A percentile compares a stretch with the other conserved stretches of the same genome.
These are phyloP conservation scores for Candida sanyaensis DNA, from an alignment of 1,139 yeast genomes.

Conservation along the genomic window DNA sequence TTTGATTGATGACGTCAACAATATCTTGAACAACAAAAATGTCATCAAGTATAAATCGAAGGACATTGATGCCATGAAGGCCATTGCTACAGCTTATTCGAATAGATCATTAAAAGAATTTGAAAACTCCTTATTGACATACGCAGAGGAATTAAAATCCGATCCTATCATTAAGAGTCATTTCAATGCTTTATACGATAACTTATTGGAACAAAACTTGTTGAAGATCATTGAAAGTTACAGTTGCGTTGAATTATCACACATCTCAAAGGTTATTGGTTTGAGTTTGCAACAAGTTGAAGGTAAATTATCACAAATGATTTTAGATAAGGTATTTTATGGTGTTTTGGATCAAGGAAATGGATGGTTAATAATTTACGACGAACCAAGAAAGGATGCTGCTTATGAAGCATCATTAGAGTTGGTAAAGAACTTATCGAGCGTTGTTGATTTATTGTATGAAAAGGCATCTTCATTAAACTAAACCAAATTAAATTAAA, in stretches of 20 bases:
- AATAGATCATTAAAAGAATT: conserved; percentile 90
- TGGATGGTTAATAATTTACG: conserved; percentile 94
- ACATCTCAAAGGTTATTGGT: conserved; percentile 86
- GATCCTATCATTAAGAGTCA: conserved; percentile 92
- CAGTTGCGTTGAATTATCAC: conserved; percentile 89
- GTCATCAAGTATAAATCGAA: conserved; percentile 76
- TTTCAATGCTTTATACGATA: conserved; percentile 90
- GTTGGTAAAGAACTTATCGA: conserved; percentile 82
- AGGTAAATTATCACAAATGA: conserved; percentile 95
- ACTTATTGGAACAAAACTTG: conserved; percentile 87
- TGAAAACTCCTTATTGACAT: conserved; percentile 73
- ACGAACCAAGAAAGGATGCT: conserved; percentile 85
- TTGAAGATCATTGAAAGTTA: conserved; percentile 95
- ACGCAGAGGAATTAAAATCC: conserved; percentile 73
- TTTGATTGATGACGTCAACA: conserved; percentile 80
- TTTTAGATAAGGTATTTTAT: conserved; percentile 86
- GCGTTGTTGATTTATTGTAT: conserved; percentile 86
- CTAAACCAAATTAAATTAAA: conserved; percentile 20
- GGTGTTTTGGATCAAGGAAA: conserved; percentile 98
- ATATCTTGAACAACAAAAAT: conserved; percentile 74
- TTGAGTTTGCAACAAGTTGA: conserved; percentile 88
- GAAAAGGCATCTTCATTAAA: conserved; percentile 88
- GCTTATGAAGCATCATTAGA: conserved; percentile 88
- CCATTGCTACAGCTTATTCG: conserved; percentile 86
- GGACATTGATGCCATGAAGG: conserved; percentile 88